A percentile compares a stretch with the other conserved stretches of the same genome.
Evolutionary conservation across 345 rosid genomes (phyloP).

Genomic region (Theobroma cacao): DNA sequence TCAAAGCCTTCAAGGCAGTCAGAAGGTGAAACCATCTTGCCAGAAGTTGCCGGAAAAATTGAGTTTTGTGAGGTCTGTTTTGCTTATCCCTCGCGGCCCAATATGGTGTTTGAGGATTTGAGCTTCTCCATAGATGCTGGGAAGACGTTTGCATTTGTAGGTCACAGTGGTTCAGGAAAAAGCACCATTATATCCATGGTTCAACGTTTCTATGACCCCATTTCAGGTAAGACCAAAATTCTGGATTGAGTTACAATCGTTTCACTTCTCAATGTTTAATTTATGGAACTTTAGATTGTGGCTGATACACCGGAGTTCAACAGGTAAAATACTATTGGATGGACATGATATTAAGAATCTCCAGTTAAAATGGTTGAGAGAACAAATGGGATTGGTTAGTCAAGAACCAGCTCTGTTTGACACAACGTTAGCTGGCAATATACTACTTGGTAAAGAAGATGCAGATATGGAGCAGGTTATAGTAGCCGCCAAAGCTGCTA

Average conservation of each 20-base stretch:
- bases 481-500: conserved; percentile 75
- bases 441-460: conserved; percentile 64
- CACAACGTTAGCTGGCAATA: conserved; percentile 63
- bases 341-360: conserved; percentile 59
- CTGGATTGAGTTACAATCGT: neutral
- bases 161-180: conserved; percentile 93
- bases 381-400: conserved; percentile 85
- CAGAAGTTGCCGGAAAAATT: conserved; percentile 50
- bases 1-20: conserved; percentile 24
- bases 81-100: conserved; percentile 65
- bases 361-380: conserved; percentile 70
- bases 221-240: conserved; percentile 45
- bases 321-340: conserved; percentile 66
- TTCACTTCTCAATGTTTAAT: neutral
- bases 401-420: conserved; percentile 91
- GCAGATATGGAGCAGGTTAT: conserved; percentile 46
- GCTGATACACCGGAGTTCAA: conserved; percentile 7
- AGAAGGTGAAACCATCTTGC: conserved; percentile 34
- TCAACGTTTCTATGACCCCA: conserved; percentile 84
- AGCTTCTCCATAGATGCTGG: conserved; percentile 63
- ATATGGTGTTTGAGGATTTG: conserved; percentile 58
- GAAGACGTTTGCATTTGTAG: conserved; percentile 69
- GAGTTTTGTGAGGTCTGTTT: conserved; percentile 61
- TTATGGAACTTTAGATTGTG: neutral
- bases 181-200: conserved; percentile 81